Conservation (phyloP, 108 stramenopile genomes). For the Nitzschia inconspicua region DNA sequence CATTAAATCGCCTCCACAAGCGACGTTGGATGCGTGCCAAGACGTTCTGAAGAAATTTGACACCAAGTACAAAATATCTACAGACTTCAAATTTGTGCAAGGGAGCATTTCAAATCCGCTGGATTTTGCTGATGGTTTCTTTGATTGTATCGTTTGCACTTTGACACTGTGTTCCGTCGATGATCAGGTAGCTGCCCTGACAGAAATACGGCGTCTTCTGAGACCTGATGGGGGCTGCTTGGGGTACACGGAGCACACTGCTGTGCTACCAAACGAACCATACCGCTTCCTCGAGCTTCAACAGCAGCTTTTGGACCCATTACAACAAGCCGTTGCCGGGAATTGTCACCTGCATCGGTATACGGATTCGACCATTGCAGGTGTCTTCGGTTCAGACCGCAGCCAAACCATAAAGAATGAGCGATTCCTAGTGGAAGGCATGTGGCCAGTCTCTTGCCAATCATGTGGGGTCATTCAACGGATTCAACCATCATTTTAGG, state of each 20-base stretch:
- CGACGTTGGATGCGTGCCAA: neutral
- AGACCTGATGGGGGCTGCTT: constrained; percentile 56
- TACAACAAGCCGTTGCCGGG: constrained; percentile 72
- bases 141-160: constrained; percentile 45
- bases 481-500: neutral
- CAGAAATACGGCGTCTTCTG: constrained; percentile 65
- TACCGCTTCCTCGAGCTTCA: constrained; percentile 39
- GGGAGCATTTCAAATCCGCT: constrained; percentile 19
- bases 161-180: constrained; percentile 55
- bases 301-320: constrained; percentile 56
- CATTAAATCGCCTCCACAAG: constrained; percentile 12
- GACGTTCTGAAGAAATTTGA: neutral
- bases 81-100: constrained; percentile 16
- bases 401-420: constrained; percentile 1
- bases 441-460: constrained; percentile 66
- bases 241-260: constrained; percentile 78
- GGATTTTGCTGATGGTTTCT: constrained; percentile 34
- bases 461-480: constrained; percentile 43
- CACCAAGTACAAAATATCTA: neutral
- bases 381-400: constrained; percentile 8
- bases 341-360: constrained; percentile 82
- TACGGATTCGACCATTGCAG: constrained; percentile 45
- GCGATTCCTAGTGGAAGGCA: constrained; percentile 48
- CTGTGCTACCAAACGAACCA: constrained; percentile 42
- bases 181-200: constrained; percentile 49